Evolutionary conservation across 345 rosid species (phyloP).

Genomic region (Mangifera indica): DNA sequence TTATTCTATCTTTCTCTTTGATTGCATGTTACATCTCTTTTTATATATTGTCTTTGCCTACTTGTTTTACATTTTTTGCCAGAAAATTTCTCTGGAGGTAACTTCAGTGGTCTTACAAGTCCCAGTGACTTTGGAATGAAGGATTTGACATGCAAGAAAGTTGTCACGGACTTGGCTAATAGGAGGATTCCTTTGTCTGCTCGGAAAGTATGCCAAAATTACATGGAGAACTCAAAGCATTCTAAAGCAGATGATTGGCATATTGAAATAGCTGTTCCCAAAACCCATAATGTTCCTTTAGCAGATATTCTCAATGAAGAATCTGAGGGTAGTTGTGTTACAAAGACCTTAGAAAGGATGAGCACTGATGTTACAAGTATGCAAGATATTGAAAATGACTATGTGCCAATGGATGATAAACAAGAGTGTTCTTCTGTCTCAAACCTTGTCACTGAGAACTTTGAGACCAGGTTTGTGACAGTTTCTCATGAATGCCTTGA

Average conservation of each 20-base stretch:
- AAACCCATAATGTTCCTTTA: conserved; percentile 36
- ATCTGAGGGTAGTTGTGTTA: conserved; percentile 74
- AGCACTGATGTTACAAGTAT: conserved; percentile 38
- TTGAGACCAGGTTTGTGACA: conserved; percentile 48
- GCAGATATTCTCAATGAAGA: conserved; percentile 61
- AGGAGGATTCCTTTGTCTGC: conserved; percentile 56
- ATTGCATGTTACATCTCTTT: conserved; percentile 2
- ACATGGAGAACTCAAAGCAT: conserved; percentile 37
- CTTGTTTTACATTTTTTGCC: conserved; percentile 18
- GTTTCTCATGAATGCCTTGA: conserved; percentile 46
- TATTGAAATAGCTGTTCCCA: conserved; percentile 72
- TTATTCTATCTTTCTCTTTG: background rate
- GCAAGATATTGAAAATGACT: conserved; percentile 53
- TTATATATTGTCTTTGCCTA: conserved; percentile 7
- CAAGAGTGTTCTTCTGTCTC: conserved; percentile 59
- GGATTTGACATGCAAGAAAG: conserved; percentile 45
- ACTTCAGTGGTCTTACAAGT: conserved; percentile 53
- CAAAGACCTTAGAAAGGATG: conserved; percentile 53
- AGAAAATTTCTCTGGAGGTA: conserved; percentile 65
- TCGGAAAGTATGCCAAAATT: conserved; percentile 44
- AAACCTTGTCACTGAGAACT: conserved; percentile 41
- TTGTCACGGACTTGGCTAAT: conserved; percentile 42
- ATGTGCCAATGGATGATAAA: conserved; percentile 55
- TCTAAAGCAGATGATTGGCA: conserved; percentile 69
- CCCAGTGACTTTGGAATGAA: conserved; percentile 49